phyloP scores from a whole-genome alignment of 2,329 filamentous ascomycete species.

The Pseudocercospora crystallina region DNA sequence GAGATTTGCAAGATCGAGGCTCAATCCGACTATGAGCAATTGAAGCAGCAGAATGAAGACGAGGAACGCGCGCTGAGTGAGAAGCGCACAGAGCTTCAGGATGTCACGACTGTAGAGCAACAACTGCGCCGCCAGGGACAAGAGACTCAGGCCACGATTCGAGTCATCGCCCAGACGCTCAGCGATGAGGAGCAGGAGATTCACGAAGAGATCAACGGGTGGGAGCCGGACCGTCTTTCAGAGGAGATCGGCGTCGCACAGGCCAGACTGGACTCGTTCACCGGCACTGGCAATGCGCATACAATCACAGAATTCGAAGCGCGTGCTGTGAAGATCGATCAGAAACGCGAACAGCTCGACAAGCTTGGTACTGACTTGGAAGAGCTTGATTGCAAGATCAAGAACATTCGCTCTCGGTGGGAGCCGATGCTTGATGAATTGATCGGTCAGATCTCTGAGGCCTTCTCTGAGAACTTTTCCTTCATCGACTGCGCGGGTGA shows the following conservation, averaged over 20 bases:
- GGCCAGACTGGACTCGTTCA: constrained; percentile 75
- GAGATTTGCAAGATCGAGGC: constrained; percentile 76
- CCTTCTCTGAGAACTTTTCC: constrained; percentile 89
- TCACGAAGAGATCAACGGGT: constrained; percentile 23
- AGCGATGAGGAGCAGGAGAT: constrained; percentile 22
- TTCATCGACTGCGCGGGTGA: constrained; percentile 93
- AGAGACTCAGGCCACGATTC: constrained; percentile 32
- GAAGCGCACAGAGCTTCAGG: constrained; percentile 44
- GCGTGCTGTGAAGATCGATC: constrained; percentile 68
- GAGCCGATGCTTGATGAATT: constrained; percentile 80
- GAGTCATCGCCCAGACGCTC: background rate
- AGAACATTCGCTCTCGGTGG: constrained; percentile 69
- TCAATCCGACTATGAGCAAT: constrained; percentile 69
- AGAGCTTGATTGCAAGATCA: constrained; percentile 59
- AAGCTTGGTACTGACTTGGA: constrained; percentile 57
- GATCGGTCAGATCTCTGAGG: constrained; percentile 78
- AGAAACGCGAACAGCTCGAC: constrained; percentile 53
- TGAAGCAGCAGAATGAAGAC: constrained; percentile 61
- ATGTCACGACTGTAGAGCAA: constrained; percentile 31
- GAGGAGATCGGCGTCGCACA: constrained; percentile 72
- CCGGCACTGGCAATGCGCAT: constrained; percentile 63
- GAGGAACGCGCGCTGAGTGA: constrained; percentile 56
- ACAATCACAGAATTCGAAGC: constrained; percentile 76
- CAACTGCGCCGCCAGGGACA: background rate
- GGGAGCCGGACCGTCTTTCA: constrained; percentile 55